Evolutionary conservation across 2,329 filamentous ascomycete genomes (phyloP).

Genomic region (Hypomyces perniciosus): DNA sequence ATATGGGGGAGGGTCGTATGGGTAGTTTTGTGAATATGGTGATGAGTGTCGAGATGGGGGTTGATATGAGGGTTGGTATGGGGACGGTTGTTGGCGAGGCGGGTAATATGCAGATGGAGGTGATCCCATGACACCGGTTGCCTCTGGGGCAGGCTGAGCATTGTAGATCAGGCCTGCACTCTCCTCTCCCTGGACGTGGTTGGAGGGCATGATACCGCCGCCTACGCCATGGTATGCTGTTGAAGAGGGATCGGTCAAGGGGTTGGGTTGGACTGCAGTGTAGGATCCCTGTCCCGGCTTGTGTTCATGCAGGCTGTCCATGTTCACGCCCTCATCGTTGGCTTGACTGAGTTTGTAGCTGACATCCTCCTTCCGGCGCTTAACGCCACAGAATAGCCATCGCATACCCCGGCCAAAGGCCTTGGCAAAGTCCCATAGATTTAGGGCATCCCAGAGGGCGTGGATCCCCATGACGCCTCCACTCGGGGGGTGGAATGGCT

Average conservation of each 20-base stretch:
- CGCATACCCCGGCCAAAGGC: constrained; percentile 69
- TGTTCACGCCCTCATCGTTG: constrained; percentile 30
- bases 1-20: constrained; percentile 5
- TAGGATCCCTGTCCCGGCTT: constrained; percentile 13
- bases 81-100: background rate
- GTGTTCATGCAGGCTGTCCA: constrained; percentile 32
- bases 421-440: constrained; percentile 78
- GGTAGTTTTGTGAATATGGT: constrained; percentile 27
- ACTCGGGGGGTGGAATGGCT: constrained; percentile 44
- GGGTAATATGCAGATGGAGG: constrained; percentile 6
- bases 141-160: constrained; percentile 25
- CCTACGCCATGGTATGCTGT: constrained; percentile 14
- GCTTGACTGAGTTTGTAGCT: constrained; percentile 38
- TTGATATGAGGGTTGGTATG: constrained; percentile 27
- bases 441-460: constrained; percentile 66
- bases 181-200: constrained; percentile 36
- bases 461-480: constrained; percentile 60
- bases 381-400: constrained; percentile 74
- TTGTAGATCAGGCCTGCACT: constrained; percentile 38
- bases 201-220: constrained; percentile 8
- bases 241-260: constrained; percentile 10
- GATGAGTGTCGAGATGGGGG: background rate
- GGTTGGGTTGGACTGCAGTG: background rate
- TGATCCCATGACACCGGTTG: constrained; percentile 1
- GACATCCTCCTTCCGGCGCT: constrained; percentile 48